phyloP scores from a whole-genome alignment of 2,329 filamentous ascomycete genomes.

The Leptodontidium sp. region DNA sequence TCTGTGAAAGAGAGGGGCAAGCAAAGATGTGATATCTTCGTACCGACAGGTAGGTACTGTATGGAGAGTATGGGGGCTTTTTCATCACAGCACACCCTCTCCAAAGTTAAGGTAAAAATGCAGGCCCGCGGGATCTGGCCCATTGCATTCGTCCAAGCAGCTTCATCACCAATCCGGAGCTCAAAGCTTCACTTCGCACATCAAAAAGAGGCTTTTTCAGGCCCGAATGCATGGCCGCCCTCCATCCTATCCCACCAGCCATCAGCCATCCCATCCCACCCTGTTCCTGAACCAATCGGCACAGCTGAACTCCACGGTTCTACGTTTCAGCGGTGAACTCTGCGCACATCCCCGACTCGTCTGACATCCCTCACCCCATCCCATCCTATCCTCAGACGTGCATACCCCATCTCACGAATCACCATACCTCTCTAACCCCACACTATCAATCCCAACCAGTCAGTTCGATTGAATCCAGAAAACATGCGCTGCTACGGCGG shows the following conservation, averaged over 20 bases:
- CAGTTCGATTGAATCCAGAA: no score
- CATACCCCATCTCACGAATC: not conserved
- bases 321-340: conserved; percentile 23
- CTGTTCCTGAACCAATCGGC: conserved; percentile 25
- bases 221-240: conserved; percentile 15
- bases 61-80: no score
- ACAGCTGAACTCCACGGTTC: conserved; percentile 4
- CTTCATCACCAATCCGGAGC: not conserved
- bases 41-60: no score
- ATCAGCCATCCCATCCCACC: not conserved
- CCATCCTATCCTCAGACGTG: conserved; percentile 6
- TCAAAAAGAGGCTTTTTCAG: conserved; percentile 22
- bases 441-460: not conserved
- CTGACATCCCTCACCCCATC: conserved; percentile 8
- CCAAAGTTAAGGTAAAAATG: not conserved
- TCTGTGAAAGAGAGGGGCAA: not conserved
- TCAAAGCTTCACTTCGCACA: not conserved
- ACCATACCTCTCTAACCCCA: not conserved
- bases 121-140: conserved; percentile 15
- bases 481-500: conserved; percentile 10
- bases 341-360: conserved; percentile 10
- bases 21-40: not conserved
- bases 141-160: not conserved
- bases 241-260: not conserved
- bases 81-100: conserved; percentile 9